A percentile compares a stretch with the other conserved stretches of the same genome.
Evolutionary conservation across 2,329 filamentous ascomycete genomes (phyloP).

Genomic region (Claviceps pazoutovae): DNA sequence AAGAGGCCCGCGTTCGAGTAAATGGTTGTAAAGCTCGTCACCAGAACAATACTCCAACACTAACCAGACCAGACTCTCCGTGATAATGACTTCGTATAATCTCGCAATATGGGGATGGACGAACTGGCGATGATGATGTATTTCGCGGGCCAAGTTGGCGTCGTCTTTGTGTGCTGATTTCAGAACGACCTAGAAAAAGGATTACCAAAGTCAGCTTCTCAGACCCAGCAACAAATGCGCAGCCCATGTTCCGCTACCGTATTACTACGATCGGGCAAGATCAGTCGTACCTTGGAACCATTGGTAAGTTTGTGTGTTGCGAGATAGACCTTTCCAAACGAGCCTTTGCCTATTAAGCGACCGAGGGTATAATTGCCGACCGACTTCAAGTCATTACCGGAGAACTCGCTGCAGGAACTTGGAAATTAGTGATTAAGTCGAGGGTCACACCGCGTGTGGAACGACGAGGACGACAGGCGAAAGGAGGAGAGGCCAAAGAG

Average conservation of each 20-base stretch:
- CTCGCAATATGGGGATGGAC: conserved; percentile 93
- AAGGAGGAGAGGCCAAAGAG: background rate
- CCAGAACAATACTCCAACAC: conserved; percentile 93
- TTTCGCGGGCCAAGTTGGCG: conserved; percentile 88
- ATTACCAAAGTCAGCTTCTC: background rate
- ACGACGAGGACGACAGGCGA: background rate
- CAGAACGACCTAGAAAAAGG: conserved; percentile 62
- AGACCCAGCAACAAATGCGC: background rate
- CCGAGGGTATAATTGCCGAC: conserved; percentile 94
- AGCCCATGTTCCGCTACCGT: background rate
- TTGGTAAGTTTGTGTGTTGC: conserved; percentile 95
- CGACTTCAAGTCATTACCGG: conserved; percentile 74
- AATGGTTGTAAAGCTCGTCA: conserved; percentile 93
- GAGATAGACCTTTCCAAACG: conserved; percentile 96
- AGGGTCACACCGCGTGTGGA: background rate
- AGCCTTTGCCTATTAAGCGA: conserved; percentile 87
- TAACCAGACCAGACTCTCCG: conserved; percentile 87
- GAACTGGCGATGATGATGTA: conserved; percentile 97
- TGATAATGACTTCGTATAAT: conserved; percentile 96
- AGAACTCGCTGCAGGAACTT: conserved; percentile 62
- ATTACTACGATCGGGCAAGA: background rate
- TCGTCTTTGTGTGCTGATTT: conserved; percentile 96
- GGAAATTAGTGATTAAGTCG: conserved; percentile 3
- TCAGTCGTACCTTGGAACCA: conserved; percentile 68
- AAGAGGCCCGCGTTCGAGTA: conserved; percentile 74